These are phyloP conservation scores for Termitomyces sp. DNA, from an alignment of 768 basidiomycete species.

Conservation along the genomic window DNA sequence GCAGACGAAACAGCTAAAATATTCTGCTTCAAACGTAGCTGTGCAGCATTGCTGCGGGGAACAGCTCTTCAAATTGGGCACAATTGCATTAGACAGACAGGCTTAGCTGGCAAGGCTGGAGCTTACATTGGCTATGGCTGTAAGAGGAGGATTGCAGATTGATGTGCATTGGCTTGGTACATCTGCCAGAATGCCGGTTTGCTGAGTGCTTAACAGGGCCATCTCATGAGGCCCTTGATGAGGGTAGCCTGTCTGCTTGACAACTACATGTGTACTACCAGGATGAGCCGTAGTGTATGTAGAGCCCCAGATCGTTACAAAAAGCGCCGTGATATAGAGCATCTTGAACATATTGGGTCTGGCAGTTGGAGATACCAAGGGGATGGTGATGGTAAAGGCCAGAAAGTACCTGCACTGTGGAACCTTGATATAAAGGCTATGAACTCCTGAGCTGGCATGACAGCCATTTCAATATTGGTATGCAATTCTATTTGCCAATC, in stretches of 20 bases:
- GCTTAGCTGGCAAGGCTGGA: no score
- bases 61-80: no score
- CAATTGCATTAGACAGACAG: no score
- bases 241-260: no score
- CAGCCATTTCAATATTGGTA: no score
- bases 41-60: no score
- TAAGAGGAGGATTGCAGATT: constrained; percentile 32
- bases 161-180: constrained; percentile 33
- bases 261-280: neutral
- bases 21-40: constrained; percentile 36
- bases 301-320: neutral
- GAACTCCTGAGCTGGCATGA: neutral
- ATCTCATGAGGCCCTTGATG: no score
- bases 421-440: neutral
- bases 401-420: neutral
- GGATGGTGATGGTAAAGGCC: neutral
- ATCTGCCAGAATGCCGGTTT: constrained; percentile 9
- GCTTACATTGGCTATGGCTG: no score
- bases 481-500: no score
- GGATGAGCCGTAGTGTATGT: neutral
- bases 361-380: neutral
- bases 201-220: no score
- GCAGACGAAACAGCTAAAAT: constrained; percentile 44
- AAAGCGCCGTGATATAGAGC: no score
- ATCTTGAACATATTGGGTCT: neutral